These are phyloP conservation scores for Aquilaria malaccensis DNA, from an alignment of 345 rosid genomes.

Conservation along the genomic window DNA sequence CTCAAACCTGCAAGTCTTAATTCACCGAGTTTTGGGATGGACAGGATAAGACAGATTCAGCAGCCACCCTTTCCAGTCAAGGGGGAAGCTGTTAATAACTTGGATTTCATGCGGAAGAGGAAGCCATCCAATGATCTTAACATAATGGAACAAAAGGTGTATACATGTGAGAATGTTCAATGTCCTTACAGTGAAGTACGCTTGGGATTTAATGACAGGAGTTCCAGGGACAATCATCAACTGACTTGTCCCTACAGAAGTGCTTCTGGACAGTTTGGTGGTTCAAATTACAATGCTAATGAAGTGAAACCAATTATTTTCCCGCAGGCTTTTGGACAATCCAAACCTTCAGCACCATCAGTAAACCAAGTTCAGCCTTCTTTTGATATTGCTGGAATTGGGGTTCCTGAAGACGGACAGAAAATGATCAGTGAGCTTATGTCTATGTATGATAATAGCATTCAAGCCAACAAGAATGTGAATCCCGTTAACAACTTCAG, in stretches of 20 bases:
- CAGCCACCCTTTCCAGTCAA: slow-evolving; percentile 35
- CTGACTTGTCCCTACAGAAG: slow-evolving; percentile 36
- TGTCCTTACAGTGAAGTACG: slow-evolving; percentile 50
- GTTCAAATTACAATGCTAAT: slow-evolving; percentile 27
- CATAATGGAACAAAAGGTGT: slow-evolving; percentile 27
- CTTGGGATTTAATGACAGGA: slow-evolving; percentile 49
- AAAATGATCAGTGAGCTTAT: slow-evolving; percentile 44
- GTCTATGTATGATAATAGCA: slow-evolving; percentile 40
- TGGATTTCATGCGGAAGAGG: slow-evolving; percentile 43
- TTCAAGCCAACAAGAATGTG: slow-evolving; percentile 23
- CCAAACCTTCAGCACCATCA: slow-evolving; percentile 12
- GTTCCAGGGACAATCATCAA: slow-evolving; percentile 70
- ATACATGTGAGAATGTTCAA: slow-evolving; percentile 46
- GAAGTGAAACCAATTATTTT: slow-evolving; percentile 21
- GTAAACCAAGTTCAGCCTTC: slow-evolving; percentile 9
- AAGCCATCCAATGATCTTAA: slow-evolving; percentile 31
- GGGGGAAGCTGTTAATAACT: slow-evolving; percentile 36
- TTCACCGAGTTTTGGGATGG: slow-evolving; percentile 27
- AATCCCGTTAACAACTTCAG: slow-evolving; percentile 12
- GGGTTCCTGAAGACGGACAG: slow-evolving; percentile 52
- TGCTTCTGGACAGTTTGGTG: slow-evolving; percentile 27
- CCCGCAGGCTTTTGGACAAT: slow-evolving; percentile 30
- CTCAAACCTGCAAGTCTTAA: slow-evolving; percentile 32
- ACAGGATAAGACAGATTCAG: slow-evolving; percentile 23
- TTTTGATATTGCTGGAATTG: slow-evolving; percentile 31